These are phyloP conservation scores for Botrytis fragariae DNA, from an alignment of 2,329 filamentous ascomycete genomes.

Conservation along the genomic window DNA sequence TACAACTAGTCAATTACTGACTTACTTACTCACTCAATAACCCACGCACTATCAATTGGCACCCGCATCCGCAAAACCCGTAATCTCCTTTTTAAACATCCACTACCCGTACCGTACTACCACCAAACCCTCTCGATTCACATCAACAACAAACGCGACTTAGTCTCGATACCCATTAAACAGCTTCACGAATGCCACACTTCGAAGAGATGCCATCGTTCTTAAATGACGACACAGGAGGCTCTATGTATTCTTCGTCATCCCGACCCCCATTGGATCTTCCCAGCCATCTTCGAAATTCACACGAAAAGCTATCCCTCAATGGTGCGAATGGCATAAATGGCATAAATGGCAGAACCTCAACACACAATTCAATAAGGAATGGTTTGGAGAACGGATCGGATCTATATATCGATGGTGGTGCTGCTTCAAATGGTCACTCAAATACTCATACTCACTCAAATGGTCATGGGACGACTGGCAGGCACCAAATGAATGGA, in stretches of 20 bases:
- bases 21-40: background rate
- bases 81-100: slow-evolving; percentile 15
- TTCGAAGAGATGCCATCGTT: slow-evolving; percentile 51
- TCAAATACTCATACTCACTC: background rate
- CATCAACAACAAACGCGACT: slow-evolving; percentile 28
- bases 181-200: slow-evolving; percentile 42
- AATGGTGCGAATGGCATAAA: slow-evolving; percentile 15
- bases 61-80: slow-evolving; percentile 13
- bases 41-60: slow-evolving; percentile 9
- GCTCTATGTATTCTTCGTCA: slow-evolving; percentile 33
- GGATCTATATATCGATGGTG: slow-evolving; percentile 36
- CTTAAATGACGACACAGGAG: slow-evolving; percentile 44
- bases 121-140: slow-evolving; percentile 3
- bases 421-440: background rate
- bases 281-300: slow-evolving; percentile 40
- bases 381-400: slow-evolving; percentile 38
- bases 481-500: slow-evolving; percentile 32
- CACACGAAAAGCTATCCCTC: slow-evolving; percentile 36
- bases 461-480: slow-evolving; percentile 21
- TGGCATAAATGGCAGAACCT: slow-evolving; percentile 31
- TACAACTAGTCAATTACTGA: background rate
- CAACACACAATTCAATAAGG: slow-evolving; percentile 36
- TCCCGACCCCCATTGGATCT: slow-evolving; percentile 36
- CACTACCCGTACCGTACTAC: background rate
- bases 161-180: slow-evolving; percentile 30